Conservation (phyloP, 139 green algal species). For the Diplosphaera chodatii region DNA sequence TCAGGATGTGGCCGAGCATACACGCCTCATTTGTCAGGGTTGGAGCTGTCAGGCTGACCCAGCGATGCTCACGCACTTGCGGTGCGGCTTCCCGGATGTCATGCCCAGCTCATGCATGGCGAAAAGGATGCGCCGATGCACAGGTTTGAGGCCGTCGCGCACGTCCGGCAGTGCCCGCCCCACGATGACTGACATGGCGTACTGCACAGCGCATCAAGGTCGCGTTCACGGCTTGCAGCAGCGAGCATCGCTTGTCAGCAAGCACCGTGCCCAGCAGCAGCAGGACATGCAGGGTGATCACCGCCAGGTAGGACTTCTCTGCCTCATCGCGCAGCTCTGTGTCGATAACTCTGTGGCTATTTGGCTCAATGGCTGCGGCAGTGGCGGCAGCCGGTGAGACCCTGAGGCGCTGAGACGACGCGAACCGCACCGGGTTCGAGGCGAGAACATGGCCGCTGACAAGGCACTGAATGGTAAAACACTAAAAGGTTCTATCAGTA, state of each 20-base stretch:
- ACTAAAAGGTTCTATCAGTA: no score
- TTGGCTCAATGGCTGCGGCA: neutral
- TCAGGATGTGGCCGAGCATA: no score
- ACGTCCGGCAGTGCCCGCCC: slow-evolving; percentile 91
- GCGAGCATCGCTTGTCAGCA: no score
- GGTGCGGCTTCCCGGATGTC: slow-evolving; percentile 54
- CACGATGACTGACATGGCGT: slow-evolving; percentile 97
- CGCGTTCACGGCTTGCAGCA: no score
- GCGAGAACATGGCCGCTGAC: neutral
- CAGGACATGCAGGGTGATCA: slow-evolving; percentile 1
- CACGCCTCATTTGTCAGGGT: no score
- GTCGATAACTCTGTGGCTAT: slow-evolving; percentile 28
- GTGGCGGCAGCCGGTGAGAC: no score
- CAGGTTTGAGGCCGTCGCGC: slow-evolving; percentile 95
- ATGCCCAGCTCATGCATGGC: slow-evolving; percentile 95
- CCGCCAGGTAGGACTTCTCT: slow-evolving; percentile 49
- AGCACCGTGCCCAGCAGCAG: no score
- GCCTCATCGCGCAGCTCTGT: slow-evolving; percentile 38
- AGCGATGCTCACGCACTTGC: slow-evolving; percentile 1
- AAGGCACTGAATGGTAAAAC: no score
- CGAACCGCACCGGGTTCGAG: neutral
- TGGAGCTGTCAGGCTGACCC: no score
- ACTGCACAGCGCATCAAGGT: slow-evolving; percentile 38
- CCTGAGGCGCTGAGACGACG: no score
- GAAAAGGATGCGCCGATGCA: slow-evolving; percentile 94